phyloP scores from a whole-genome alignment of 305 asterid genomes.

The Salvia sclarea region DNA sequence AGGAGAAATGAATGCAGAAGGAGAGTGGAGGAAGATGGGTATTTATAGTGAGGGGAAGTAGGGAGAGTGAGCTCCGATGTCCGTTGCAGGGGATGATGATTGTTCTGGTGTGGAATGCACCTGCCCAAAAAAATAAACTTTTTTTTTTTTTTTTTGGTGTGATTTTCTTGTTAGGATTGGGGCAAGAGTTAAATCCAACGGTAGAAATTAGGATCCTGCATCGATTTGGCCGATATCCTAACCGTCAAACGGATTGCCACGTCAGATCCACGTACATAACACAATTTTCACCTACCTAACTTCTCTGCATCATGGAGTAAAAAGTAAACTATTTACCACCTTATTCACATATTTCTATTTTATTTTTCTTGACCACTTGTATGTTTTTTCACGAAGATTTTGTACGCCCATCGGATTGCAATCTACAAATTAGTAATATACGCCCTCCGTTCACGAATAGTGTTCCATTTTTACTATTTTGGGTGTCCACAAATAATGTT shows the following conservation, averaged over 20 bases:
- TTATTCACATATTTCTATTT: neutral
- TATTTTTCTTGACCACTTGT: neutral
- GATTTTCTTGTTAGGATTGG: constrained; percentile 4
- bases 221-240: constrained; percentile 25
- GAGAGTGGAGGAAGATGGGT: constrained; percentile 2
- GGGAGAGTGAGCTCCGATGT: neutral
- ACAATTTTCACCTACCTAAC: constrained; percentile 1
- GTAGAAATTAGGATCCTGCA: constrained; percentile 28
- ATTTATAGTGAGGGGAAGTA: constrained; percentile 23
- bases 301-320: neutral
- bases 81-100: constrained; percentile 20
- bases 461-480: too few species aligned
- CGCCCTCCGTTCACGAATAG: too few species aligned
- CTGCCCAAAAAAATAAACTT: neutral
- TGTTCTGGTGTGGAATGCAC: neutral
- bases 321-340: neutral
- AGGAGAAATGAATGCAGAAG: constrained; percentile 14
- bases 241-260: constrained; percentile 25
- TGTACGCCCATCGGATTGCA: too few species aligned
- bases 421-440: too few species aligned
- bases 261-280: constrained; percentile 21
- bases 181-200: constrained; percentile 34
- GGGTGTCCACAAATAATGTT: too few species aligned
- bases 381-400: neutral
- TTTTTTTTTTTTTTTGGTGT: neutral